phyloP scores from a whole-genome alignment of 352 stramenopile species.

The Globisporangium radiosum region DNA sequence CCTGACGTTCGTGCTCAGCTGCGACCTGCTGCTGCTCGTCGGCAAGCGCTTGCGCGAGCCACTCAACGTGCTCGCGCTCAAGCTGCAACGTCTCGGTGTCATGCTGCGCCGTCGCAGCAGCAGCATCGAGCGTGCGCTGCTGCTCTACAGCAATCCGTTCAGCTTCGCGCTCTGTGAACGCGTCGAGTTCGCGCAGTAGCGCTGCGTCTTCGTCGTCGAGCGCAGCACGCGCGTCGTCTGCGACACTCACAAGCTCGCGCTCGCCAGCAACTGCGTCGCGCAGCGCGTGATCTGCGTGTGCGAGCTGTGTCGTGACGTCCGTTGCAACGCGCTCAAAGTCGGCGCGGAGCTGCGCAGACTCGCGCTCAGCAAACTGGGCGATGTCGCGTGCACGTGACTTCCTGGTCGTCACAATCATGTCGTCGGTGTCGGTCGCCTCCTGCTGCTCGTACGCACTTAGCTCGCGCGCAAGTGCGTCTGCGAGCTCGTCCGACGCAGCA shows the following conservation, averaged over 20 bases:
- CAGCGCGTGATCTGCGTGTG: background rate
- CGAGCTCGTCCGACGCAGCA: background rate
- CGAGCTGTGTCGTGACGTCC: background rate
- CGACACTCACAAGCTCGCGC: background rate
- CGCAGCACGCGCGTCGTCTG: no score
- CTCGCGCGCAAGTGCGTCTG: background rate
- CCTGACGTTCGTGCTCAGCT: background rate
- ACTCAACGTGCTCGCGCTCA: background rate
- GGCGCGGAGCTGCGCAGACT: background rate
- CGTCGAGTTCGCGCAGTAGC: background rate
- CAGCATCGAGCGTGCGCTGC: background rate
- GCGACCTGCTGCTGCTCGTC: background rate
- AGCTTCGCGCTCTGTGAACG: background rate
- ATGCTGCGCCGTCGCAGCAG: no score
- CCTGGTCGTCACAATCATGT: background rate
- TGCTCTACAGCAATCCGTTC: background rate
- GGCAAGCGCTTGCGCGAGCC: background rate
- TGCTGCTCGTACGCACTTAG: background rate
- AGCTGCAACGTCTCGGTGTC: background rate
- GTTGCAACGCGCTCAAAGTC: background rate
- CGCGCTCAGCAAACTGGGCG: background rate
- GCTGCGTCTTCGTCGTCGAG: background rate
- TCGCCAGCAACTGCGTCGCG: background rate
- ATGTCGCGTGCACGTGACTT: background rate
- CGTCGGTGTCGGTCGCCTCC: background rate